Percentiles rank a stretch among this genome's conserved stretches.
Evolutionary conservation across 345 rosid genomes (phyloP).

Genomic region (Populus pruinosa): DNA sequence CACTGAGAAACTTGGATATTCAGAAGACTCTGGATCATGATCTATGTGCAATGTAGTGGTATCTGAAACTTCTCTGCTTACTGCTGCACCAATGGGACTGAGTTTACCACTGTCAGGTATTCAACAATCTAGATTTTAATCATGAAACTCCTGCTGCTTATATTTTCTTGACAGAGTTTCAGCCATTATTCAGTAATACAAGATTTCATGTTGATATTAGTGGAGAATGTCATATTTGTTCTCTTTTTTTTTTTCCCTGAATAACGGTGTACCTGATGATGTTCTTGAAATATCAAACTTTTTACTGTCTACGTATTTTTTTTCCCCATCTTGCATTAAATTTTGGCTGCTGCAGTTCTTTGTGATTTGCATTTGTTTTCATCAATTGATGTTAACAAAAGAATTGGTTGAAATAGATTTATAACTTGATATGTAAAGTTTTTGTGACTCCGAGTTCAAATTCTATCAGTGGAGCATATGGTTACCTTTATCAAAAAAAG

Average conservation of each 20-base stretch:
- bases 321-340: not conserved
- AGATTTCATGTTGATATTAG: not conserved
- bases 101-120: not conserved
- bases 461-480: not conserved
- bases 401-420: not conserved
- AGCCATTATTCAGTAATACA: not conserved
- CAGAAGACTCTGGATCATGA: not conserved
- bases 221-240: not conserved
- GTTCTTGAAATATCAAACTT: not conserved
- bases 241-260: not conserved
- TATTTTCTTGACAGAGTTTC: not conserved
- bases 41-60: not conserved
- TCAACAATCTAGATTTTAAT: not conserved
- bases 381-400: not conserved
- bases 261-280: not conserved
- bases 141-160: not conserved
- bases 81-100: not conserved
- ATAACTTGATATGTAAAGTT: not conserved
- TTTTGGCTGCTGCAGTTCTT: not conserved
- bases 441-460: not conserved
- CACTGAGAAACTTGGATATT: slow-evolving; percentile 39
- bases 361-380: not conserved
- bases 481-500: not conserved
- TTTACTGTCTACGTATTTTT: not conserved
- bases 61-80: not conserved